Conservation (phyloP, 78 protist genomes). For the Dictyostelium brefeldianum region DNA sequence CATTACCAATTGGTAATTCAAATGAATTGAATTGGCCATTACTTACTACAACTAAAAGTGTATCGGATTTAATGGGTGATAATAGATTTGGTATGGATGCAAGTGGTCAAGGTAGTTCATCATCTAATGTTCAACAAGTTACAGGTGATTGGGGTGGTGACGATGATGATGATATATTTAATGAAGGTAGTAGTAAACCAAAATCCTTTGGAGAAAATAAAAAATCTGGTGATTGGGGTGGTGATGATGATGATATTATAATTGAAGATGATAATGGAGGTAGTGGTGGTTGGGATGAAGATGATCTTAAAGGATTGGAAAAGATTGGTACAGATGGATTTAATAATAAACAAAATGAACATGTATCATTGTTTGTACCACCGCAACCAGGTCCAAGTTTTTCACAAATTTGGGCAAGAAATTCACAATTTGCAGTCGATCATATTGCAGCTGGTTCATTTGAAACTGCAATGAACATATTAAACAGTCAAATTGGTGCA, state of each 20-base stretch:
- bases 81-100: constrained; percentile 56
- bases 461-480: constrained; percentile 90
- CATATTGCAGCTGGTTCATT: constrained; percentile 96
- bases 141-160: constrained; percentile 6
- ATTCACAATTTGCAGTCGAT: constrained; percentile 89
- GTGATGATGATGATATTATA: constrained; percentile 21
- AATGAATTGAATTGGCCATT: constrained; percentile 95
- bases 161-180: constrained; percentile 50
- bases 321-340: constrained; percentile 51
- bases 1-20: constrained; percentile 74
- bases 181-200: neutral
- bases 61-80: constrained; percentile 38
- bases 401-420: constrained; percentile 84
- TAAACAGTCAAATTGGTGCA: constrained; percentile 92
- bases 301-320: constrained; percentile 28
- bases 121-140: constrained; percentile 4
- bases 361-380: constrained; percentile 60
- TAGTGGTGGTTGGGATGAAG: constrained; percentile 79
- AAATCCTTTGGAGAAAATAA: neutral
- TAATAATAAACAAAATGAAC: constrained; percentile 16
- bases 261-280: constrained; percentile 60
- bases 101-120: neutral
- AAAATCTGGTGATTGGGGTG: neutral
- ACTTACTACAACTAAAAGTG: constrained; percentile 82
- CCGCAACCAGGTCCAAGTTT: constrained; percentile 81